Conservation (phyloP, 352 stramenopile genomes). For the Saprolegnia parasitica region DNA sequence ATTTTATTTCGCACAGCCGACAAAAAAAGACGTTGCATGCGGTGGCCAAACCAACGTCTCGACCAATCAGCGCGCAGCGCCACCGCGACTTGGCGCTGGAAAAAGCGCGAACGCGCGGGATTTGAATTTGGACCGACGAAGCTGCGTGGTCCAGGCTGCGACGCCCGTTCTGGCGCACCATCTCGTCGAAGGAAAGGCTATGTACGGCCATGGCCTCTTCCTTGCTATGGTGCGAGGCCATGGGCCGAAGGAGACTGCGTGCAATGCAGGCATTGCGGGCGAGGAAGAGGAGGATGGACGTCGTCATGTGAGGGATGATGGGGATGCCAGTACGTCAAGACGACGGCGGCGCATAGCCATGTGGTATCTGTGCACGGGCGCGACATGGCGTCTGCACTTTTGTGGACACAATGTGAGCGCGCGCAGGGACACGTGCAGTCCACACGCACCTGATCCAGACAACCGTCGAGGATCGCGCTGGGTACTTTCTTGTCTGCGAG, state of each 20-base stretch:
- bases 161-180: background rate
- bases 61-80: background rate
- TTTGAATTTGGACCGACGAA: too few relatives aligned
- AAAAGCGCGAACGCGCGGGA: too few relatives aligned
- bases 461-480: background rate
- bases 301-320: background rate
- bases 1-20: background rate
- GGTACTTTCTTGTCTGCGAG: too few relatives aligned
- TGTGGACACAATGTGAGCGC: background rate
- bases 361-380: background rate
- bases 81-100: too few relatives aligned
- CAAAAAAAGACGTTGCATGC: background rate
- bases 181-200: background rate
- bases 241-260: too few relatives aligned
- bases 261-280: too few relatives aligned
- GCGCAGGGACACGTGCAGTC: background rate
- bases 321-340: background rate
- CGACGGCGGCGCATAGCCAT: background rate
- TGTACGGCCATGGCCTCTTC: too few relatives aligned
- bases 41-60: background rate
- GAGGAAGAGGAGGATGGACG: background rate
- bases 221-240: too few relatives aligned
- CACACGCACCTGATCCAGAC: background rate
- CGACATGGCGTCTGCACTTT: background rate
- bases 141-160: background rate